A percentile compares a stretch with the other conserved stretches of the same genome.
These are phyloP conservation scores for Linnemannia zychae DNA, from an alignment of 192 early-diverging fungal genomes.

Conservation along the genomic window DNA sequence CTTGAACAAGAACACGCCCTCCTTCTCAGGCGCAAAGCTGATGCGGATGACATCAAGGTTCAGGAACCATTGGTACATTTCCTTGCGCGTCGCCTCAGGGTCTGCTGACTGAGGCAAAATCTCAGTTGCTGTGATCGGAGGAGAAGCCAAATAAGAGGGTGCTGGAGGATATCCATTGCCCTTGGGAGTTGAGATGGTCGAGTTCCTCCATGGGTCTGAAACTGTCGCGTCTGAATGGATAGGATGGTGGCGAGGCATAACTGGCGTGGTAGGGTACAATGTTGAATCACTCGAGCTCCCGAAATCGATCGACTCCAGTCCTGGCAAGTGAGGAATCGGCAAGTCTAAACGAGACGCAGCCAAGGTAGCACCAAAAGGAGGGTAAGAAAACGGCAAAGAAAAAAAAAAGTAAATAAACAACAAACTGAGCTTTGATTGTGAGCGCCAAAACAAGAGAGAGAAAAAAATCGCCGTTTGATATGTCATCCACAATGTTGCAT, in stretches of 20 bases:
- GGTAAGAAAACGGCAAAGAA: neutral
- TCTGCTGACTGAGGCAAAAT: conserved; percentile 18
- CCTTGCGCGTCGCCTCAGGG: conserved; percentile 33
- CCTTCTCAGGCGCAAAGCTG: conserved; percentile 62
- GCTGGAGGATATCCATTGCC: conserved; percentile 48
- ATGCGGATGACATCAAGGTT: conserved; percentile 69
- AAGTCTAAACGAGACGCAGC: conserved; percentile 57
- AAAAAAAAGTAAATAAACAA: conserved; percentile 5
- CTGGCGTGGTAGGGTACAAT: conserved; percentile 22
- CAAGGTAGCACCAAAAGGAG: conserved; percentile 3
- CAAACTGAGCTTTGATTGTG: conserved; percentile 4
- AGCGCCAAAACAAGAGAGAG: neutral
- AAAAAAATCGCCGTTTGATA: conserved; percentile 2
- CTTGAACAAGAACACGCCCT: conserved; percentile 78
- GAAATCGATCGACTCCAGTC: conserved; percentile 64
- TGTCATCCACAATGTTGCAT: neutral
- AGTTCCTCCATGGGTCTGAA: conserved; percentile 70
- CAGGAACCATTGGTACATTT: conserved; percentile 67
- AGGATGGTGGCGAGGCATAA: conserved; percentile 35
- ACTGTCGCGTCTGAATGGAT: conserved; percentile 42
- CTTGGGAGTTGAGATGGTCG: conserved; percentile 24
- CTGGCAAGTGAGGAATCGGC: conserved; percentile 71
- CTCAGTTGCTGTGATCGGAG: conserved; percentile 29
- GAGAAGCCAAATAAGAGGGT: conserved; percentile 53
- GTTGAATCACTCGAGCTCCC: conserved; percentile 29